Evolutionary conservation across 768 basidiomycete species (phyloP).

Genomic region (Scleroderma bovista): DNA sequence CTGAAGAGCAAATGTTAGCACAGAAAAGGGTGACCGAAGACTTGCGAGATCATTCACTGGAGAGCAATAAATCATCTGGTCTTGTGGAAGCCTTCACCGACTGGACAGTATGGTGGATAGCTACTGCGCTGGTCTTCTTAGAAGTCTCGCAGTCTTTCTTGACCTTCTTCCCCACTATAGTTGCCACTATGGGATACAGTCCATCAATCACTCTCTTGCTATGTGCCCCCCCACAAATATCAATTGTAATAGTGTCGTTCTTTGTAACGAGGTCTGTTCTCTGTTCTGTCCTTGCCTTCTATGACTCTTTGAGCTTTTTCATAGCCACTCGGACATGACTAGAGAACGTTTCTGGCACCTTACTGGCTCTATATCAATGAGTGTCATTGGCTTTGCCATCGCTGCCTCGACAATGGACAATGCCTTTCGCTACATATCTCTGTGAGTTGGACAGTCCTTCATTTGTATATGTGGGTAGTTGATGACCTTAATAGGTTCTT

Average conservation of each 20-base stretch:
- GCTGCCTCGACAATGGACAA: constrained; percentile 58
- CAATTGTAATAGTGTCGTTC: constrained; percentile 56
- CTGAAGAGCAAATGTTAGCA: constrained; percentile 24
- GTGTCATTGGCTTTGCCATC: constrained; percentile 63
- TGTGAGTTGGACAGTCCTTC: constrained; percentile 37
- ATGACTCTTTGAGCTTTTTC: constrained; percentile 1
- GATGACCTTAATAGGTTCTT: constrained; percentile 49
- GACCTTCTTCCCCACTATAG: constrained; percentile 73
- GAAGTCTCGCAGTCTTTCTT: constrained; percentile 61
- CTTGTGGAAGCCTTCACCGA: constrained; percentile 56
- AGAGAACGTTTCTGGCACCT: constrained; percentile 75
- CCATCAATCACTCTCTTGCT: constrained; percentile 60
- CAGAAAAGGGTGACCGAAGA: constrained; percentile 58
- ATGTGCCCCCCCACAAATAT: constrained; percentile 71
- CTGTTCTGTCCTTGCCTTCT: not conserved
- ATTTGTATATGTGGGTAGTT: not conserved
- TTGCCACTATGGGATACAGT: constrained; percentile 66
- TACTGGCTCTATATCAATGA: constrained; percentile 44
- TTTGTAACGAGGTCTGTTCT: constrained; percentile 39
- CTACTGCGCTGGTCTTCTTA: constrained; percentile 54
- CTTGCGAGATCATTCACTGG: constrained; percentile 46
- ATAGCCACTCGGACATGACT: constrained; percentile 63
- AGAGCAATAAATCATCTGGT: constrained; percentile 35
- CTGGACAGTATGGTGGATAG: constrained; percentile 79
- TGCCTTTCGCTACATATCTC: constrained; percentile 57